phyloP scores from a whole-genome alignment of 2,329 filamentous ascomycete species.

The Aspergillus sp. region DNA sequence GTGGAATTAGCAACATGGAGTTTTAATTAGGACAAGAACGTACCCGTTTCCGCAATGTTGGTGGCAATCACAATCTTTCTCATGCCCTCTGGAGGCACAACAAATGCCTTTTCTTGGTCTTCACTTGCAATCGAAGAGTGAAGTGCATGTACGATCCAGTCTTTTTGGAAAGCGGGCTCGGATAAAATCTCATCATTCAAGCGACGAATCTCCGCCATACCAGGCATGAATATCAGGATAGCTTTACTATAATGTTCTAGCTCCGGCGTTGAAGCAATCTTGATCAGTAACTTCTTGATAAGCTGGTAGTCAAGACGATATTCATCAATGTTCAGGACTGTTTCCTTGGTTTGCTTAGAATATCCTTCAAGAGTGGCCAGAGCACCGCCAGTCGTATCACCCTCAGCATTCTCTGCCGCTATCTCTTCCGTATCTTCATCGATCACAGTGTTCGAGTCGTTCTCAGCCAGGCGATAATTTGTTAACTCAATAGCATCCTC shows the following conservation, averaged over 20 bases:
- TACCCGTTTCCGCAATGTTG: constrained; percentile 94
- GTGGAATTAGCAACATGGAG: constrained; percentile 2
- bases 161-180: constrained; percentile 66
- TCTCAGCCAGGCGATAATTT: constrained; percentile 66
- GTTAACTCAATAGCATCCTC: constrained; percentile 91
- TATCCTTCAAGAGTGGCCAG: constrained; percentile 67
- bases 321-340: constrained; percentile 75
- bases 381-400: constrained; percentile 52
- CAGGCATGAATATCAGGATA: constrained; percentile 89
- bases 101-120: constrained; percentile 90
- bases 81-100: constrained; percentile 72
- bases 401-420: constrained; percentile 44
- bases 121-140: constrained; percentile 95
- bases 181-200: constrained; percentile 80
- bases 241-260: constrained; percentile 77
- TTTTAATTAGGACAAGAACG: not conserved
- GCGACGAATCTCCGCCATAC: constrained; percentile 85
- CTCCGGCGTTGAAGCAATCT: constrained; percentile 65
- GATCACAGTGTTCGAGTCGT: constrained; percentile 33
- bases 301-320: constrained; percentile 88
- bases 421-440: constrained; percentile 45
- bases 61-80: constrained; percentile 95
- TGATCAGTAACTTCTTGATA: constrained; percentile 71
- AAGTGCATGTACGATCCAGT: constrained; percentile 83
- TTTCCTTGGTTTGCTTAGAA: constrained; percentile 68